These are phyloP conservation scores for Solanum medicagineum DNA, from an alignment of 257 asterid genomes.

Conservation along the genomic window DNA sequence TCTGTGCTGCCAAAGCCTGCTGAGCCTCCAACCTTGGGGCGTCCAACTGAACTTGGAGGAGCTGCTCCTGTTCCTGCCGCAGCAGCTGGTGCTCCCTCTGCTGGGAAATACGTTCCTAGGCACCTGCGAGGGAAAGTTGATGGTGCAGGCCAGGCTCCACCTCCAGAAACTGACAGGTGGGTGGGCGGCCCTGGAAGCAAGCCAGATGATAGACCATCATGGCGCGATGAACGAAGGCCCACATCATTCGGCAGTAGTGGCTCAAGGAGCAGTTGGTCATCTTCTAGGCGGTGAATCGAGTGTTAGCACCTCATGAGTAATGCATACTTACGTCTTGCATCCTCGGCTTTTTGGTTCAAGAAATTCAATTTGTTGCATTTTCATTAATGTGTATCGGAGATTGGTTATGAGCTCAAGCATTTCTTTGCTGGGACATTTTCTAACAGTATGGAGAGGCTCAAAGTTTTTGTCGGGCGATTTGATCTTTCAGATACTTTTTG, in stretches of 20 bases:
- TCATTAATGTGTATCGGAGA: neutral
- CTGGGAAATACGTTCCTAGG: conserved; percentile 45
- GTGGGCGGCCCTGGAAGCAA: conserved; percentile 23
- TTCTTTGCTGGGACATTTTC: neutral
- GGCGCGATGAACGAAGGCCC: conserved; percentile 47
- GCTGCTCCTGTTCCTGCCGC: conserved; percentile 15
- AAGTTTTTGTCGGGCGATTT: neutral
- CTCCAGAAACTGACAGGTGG: conserved; percentile 50
- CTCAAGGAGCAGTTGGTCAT: conserved; percentile 26
- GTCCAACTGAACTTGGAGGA: conserved; percentile 22
- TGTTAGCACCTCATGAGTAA: neutral
- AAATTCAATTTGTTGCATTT: neutral
- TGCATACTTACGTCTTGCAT: neutral
- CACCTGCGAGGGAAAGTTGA: conserved; percentile 14
- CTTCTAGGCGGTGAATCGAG: conserved; percentile 23
- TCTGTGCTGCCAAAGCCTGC: conserved; percentile 15
- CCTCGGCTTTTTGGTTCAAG: neutral
- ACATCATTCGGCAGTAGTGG: conserved; percentile 22
- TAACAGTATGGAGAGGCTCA: neutral
- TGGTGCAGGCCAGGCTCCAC: conserved; percentile 19
- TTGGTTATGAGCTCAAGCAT: neutral
- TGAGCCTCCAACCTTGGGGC: conserved; percentile 18
- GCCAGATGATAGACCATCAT: conserved; percentile 24
- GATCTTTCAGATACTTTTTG: neutral
- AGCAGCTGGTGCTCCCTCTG: conserved; percentile 25